Percentiles rank a stretch among this genome's conserved stretches.
These are phyloP conservation scores for Clavispora carvajalis DNA, from an alignment of 805 yeast genomes.

Conservation along the genomic window DNA sequence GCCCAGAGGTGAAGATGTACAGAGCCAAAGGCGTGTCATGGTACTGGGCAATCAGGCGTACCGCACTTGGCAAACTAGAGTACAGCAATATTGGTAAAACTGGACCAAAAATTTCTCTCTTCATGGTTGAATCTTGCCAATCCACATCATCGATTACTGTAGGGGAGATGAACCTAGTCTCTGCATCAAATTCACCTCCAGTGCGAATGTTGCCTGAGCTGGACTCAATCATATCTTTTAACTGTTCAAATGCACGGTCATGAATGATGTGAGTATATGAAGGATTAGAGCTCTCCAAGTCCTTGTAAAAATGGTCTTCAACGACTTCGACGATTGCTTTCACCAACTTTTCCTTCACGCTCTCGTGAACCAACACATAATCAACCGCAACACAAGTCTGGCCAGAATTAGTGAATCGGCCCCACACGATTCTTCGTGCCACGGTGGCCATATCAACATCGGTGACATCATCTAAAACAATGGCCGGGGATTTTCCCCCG, in stretches of 20 bases:
- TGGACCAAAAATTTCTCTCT: slow-evolving; percentile 80
- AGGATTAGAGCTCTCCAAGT: slow-evolving; percentile 19
- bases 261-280: slow-evolving; percentile 58
- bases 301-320: slow-evolving; percentile 42
- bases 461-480: slow-evolving; percentile 50
- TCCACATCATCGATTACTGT: slow-evolving; percentile 61
- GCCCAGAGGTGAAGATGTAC: slow-evolving; percentile 54
- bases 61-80: slow-evolving; percentile 37
- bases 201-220: slow-evolving; percentile 50
- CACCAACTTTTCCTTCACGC: slow-evolving; percentile 49
- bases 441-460: slow-evolving; percentile 38
- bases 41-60: slow-evolving; percentile 36
- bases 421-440: slow-evolving; percentile 69
- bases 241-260: slow-evolving; percentile 45
- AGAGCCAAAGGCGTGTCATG: slow-evolving; percentile 80
- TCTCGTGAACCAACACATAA: slow-evolving; percentile 64
- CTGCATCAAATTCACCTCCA: slow-evolving; percentile 41
- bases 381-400: slow-evolving; percentile 92
- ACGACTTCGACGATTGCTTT: slow-evolving; percentile 34
- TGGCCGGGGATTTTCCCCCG: slow-evolving; percentile 90
- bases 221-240: slow-evolving; percentile 37
- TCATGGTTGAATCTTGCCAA: slow-evolving; percentile 69
- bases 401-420: slow-evolving; percentile 74
- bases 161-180: slow-evolving; percentile 57
- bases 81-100: slow-evolving; percentile 68